These are phyloP conservation scores for Pleoardoris graminearum DNA, from an alignment of 2,329 filamentous ascomycete genomes.

Conservation along the genomic window DNA sequence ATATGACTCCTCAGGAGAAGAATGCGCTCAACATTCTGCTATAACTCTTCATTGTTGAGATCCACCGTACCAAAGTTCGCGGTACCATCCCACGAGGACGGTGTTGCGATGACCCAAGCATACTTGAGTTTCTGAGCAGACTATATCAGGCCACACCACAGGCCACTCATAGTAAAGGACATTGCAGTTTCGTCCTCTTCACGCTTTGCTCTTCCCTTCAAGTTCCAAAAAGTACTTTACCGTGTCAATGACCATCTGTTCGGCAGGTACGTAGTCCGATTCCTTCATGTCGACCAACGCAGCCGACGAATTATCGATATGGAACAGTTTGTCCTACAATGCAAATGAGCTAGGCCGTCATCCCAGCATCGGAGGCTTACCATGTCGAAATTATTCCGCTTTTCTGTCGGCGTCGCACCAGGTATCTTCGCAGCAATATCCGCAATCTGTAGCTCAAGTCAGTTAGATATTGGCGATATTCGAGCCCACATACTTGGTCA, in stretches of 20 bases:
- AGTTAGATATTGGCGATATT: neutral
- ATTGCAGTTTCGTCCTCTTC: too few species aligned
- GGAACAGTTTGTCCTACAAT: neutral
- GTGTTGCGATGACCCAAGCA: too few species aligned
- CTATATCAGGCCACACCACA: too few species aligned
- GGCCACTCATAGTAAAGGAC: too few species aligned
- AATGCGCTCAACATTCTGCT: too few species aligned
- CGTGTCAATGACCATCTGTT: slow-evolving; percentile 1
- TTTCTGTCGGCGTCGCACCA: neutral
- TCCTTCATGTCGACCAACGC: slow-evolving; percentile 1
- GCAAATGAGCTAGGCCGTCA: neutral
- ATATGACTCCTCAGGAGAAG: too few species aligned
- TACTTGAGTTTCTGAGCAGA: too few species aligned
- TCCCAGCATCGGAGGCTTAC: neutral
- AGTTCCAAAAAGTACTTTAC: slow-evolving; percentile 1
- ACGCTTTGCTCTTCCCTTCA: neutral
- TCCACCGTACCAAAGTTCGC: too few species aligned
- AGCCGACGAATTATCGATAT: slow-evolving; percentile 5
- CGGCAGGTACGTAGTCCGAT: neutral
- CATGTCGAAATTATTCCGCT: slow-evolving; percentile 3
- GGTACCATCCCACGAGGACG: too few species aligned
- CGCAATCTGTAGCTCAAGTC: neutral
- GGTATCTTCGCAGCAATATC: slow-evolving; percentile 5
- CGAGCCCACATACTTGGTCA: neutral
- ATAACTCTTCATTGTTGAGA: too few species aligned